Evolutionary conservation across 371 early-diverging fungal species (phyloP).

Genomic region (Mortierella polycephala): DNA sequence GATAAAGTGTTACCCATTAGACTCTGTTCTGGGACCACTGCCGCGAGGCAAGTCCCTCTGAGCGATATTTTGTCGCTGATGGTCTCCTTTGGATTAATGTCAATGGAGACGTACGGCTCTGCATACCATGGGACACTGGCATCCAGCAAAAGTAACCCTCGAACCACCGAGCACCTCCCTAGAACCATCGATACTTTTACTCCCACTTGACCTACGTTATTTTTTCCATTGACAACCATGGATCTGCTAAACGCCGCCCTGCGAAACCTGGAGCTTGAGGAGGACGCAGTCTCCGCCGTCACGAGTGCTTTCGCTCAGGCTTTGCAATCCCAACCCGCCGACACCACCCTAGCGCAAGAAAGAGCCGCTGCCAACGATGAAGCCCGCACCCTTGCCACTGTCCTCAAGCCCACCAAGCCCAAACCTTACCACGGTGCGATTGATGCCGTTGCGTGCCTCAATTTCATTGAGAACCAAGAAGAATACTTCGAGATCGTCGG

Average conservation of each 20-base stretch:
- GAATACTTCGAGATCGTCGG: constrained; percentile 4
- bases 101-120: neutral
- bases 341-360: too few relatives aligned
- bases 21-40: constrained; percentile 12
- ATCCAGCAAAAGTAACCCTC: too few relatives aligned
- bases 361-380: too few relatives aligned
- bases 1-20: constrained; percentile 2
- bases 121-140: neutral
- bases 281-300: too few relatives aligned
- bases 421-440: constrained; percentile 6
- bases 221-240: too few relatives aligned
- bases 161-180: too few relatives aligned
- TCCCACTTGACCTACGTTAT: too few relatives aligned
- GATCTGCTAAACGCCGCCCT: too few relatives aligned
- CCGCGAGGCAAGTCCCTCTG: constrained; percentile 3
- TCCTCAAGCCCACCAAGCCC: constrained; percentile 11
- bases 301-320: too few relatives aligned
- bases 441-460: constrained; percentile 16
- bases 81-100: constrained; percentile 7
- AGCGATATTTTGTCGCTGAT: constrained; percentile 7
- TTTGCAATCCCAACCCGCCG: too few relatives aligned
- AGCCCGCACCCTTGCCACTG: neutral
- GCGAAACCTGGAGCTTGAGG: too few relatives aligned
- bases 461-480: constrained; percentile 10
- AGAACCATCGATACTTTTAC: too few relatives aligned